Conservation (phyloP, 192 early-diverging fungal genomes). For the Funneliformis geosporum region DNA sequence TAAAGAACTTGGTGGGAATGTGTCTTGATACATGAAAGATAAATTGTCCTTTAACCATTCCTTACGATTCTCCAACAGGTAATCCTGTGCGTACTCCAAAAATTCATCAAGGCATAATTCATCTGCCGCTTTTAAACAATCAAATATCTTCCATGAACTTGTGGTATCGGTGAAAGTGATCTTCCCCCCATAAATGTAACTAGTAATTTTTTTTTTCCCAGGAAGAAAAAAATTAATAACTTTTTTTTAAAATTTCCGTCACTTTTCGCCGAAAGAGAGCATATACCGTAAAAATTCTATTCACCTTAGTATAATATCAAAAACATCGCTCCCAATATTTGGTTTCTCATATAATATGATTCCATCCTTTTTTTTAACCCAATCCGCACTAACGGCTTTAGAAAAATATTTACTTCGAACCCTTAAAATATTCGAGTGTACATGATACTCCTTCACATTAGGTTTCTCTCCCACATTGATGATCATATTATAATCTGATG, state of each 20-base stretch:
- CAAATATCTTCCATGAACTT: conserved; percentile 5
- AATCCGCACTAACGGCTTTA: neutral
- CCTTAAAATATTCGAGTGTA: conserved; percentile 11
- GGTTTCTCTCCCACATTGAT: conserved; percentile 4
- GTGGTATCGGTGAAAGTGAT: neutral
- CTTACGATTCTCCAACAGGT: neutral
- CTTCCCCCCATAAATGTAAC: conserved; percentile 19
- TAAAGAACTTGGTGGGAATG: neutral
- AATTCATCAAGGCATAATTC: conserved; percentile 9
- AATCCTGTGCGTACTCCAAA: conserved; percentile 1
- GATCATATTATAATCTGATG: conserved; percentile 16
- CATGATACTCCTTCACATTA: neutral
- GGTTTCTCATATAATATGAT: conserved; percentile 12
- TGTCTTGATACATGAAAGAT: neutral
- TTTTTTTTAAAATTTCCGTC: neutral
- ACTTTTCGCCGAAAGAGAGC: neutral
- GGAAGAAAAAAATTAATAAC: neutral
- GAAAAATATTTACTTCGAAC: conserved; percentile 15
- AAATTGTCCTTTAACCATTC: conserved; percentile 18
- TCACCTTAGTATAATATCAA: conserved; percentile 23
- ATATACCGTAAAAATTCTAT: neutral
- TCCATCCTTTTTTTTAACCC: conserved; percentile 9
- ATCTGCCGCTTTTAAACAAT: conserved; percentile 12
- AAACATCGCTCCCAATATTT: conserved; percentile 12
- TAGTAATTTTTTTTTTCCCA: neutral